These are phyloP conservation scores for Rhizopogon parksii DNA, from an alignment of 1,284 basidiomycete genomes.

Conservation along the genomic window DNA sequence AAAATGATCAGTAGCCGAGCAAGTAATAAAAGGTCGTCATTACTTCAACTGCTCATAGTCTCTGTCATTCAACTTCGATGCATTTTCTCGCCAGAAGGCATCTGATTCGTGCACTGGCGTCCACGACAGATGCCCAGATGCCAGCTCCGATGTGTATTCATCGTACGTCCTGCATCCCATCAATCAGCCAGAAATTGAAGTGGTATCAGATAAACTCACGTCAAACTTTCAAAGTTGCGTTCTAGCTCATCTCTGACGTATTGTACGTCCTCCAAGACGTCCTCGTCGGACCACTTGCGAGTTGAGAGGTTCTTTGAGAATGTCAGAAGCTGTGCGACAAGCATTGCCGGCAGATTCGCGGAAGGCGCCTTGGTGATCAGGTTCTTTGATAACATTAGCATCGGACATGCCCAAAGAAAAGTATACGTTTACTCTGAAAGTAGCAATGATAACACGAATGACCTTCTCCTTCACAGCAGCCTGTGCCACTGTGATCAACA, in stretches of 20 bases:
- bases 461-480: conserved; percentile 96
- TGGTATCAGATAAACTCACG: conserved; percentile 44
- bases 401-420: neutral
- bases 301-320: conserved; percentile 79
- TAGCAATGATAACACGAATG: conserved; percentile 89
- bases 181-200: conserved; percentile 5
- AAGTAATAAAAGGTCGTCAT: conserved; percentile 11
- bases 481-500: conserved; percentile 82
- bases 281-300: conserved; percentile 93
- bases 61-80: conserved; percentile 73
- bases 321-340: conserved; percentile 81
- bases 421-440: conserved; percentile 62
- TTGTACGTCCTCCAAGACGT: conserved; percentile 86
- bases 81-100: conserved; percentile 97
- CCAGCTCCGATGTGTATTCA: conserved; percentile 88
- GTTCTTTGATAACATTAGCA: conserved; percentile 49
- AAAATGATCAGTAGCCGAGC: neutral
- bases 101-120: conserved; percentile 94
- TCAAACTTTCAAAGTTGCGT: conserved; percentile 79
- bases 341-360: conserved; percentile 86
- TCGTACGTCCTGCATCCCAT: conserved; percentile 75
- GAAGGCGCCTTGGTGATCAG: conserved; percentile 76
- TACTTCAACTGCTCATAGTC: conserved; percentile 80
- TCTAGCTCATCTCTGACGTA: conserved; percentile 81
- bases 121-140: conserved; percentile 89